Evolutionary conservation across 2,329 filamentous ascomycete genomes (phyloP).

Genomic region (Onygenales sp.): DNA sequence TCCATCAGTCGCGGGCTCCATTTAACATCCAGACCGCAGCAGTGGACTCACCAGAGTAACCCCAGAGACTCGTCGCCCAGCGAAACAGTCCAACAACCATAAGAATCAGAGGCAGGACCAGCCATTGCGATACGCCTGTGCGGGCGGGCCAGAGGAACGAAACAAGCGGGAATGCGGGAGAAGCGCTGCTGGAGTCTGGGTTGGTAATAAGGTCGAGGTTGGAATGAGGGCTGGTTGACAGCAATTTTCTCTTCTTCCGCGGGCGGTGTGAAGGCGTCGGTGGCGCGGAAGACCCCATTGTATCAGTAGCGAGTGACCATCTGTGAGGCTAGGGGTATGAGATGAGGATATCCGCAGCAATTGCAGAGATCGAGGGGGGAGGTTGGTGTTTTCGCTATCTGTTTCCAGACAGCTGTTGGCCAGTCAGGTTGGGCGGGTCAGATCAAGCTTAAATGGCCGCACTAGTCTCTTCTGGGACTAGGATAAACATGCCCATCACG

Average conservation of each 20-base stretch:
- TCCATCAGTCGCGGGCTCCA: neutral
- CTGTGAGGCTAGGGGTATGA: neutral
- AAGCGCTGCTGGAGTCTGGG: conserved; percentile 34
- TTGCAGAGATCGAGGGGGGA: too few relatives aligned
- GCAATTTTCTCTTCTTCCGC: conserved; percentile 36
- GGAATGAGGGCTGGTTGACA: conserved; percentile 21
- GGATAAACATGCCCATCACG: too few relatives aligned
- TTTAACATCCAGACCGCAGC: neutral
- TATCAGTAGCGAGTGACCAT: neutral
- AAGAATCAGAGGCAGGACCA: conserved; percentile 74
- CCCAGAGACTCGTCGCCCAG: conserved; percentile 88
- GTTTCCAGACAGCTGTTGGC: too few relatives aligned
- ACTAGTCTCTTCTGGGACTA: too few relatives aligned
- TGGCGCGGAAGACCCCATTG: conserved; percentile 18
- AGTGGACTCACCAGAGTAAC: conserved; percentile 66
- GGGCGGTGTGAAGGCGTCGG: conserved; percentile 29
- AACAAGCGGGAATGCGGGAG: conserved; percentile 77
- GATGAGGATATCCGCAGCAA: neutral
- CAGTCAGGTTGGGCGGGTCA: too few relatives aligned
- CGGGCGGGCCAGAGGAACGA: conserved; percentile 92
- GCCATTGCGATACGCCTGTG: conserved; percentile 77
- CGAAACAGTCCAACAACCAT: conserved; percentile 88
- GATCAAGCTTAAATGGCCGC: too few relatives aligned
- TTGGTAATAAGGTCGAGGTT: conserved; percentile 37
- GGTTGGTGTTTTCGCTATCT: too few relatives aligned